Evolutionary conservation across 1,139 yeast genomes (phyloP), one percentile per base, ranked within the genome.

Genomic region (Zygoascus sp.): DNA sequence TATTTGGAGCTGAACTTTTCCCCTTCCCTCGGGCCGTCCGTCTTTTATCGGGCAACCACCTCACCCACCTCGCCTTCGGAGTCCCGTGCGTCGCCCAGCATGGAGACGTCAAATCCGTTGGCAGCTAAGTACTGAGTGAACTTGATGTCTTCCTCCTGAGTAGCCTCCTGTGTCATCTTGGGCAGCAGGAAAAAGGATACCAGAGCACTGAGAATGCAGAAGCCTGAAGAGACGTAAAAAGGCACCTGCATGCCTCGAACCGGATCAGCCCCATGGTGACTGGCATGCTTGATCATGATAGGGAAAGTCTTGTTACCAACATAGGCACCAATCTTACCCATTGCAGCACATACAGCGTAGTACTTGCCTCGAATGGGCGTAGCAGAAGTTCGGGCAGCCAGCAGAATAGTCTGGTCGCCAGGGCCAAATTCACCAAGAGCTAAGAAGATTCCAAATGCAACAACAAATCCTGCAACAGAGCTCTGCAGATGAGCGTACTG

Each of bases 381-480:
- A 38, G 96, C 85, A 45, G 83, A 77, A 25, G 95, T 83, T 68
- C 89, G 89, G 35, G 96, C 77, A 22, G 96, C 95, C 53, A 90
- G 73, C 50, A 85, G 70, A 56, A 97, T 97, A 64, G 85, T 83
- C 66, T 86, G 87, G 67, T 89, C 88, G 68, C 97, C 97, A 13
- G 96, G 90, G 21, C 96, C 96, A 65, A 89, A 85, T 67, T 90
- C 97, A 58, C 97, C 97, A 42, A 87, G 73, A 5, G 96, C 73
- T 62, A 80, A 70, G 66, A 89, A 90, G 53, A 90, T 78, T 69
- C 97, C 97, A 62, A 83, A 89, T 17, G 85, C 83, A 34, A 88
- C 92, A 40, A 81, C 83, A 61, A 90, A 88, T 0, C 80, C 92
- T 27, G 79, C 96, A 60, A 88, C 70, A 57, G 83, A 77, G 40